Evolutionary conservation across 331 rosid genomes (phyloP).

Genomic region (Rhamnella rubrinervis): DNA sequence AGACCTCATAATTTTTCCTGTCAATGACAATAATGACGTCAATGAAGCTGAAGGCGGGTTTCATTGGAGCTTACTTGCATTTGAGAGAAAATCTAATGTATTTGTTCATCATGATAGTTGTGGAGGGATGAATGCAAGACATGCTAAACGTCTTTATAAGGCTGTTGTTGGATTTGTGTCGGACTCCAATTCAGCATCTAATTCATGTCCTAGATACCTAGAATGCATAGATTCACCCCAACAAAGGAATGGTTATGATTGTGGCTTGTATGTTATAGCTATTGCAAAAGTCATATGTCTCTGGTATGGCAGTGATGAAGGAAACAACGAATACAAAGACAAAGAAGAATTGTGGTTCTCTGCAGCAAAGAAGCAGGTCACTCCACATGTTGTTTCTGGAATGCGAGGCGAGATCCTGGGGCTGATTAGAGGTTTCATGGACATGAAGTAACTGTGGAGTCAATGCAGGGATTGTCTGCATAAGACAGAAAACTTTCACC

Average conservation of each 20-base stretch:
- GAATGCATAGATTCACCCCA: conserved; percentile 61
- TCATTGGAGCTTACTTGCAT: conserved; percentile 92
- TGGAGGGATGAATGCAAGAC: conserved; percentile 36
- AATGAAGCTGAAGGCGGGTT: conserved; percentile 70
- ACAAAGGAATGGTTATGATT: conserved; percentile 77
- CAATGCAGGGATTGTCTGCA: no score
- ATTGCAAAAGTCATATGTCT: conserved; percentile 62
- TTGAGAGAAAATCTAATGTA: conserved; percentile 47
- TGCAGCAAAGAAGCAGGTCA: conserved; percentile 56
- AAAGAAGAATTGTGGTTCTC: conserved; percentile 52
- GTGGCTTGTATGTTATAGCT: conserved; percentile 80
- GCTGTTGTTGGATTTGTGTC: conserved; percentile 50
- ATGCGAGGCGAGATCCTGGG: conserved; percentile 62
- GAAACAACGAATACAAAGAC: neutral
- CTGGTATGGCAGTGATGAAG: conserved; percentile 39
- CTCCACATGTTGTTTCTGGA: conserved; percentile 46
- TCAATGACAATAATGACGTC: conserved; percentile 77
- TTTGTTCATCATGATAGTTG: conserved; percentile 83
- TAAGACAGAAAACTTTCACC: no score
- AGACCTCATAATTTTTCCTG: conserved; percentile 61
- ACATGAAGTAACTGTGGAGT: conserved; percentile 11
- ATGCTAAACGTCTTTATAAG: conserved; percentile 56
- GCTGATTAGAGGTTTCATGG: conserved; percentile 67
- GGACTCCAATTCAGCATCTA: conserved; percentile 26
- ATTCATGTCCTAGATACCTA: conserved; percentile 28